phyloP scores from a whole-genome alignment of 1,139 yeast genomes.

The Yamadazyma siamensis region DNA sequence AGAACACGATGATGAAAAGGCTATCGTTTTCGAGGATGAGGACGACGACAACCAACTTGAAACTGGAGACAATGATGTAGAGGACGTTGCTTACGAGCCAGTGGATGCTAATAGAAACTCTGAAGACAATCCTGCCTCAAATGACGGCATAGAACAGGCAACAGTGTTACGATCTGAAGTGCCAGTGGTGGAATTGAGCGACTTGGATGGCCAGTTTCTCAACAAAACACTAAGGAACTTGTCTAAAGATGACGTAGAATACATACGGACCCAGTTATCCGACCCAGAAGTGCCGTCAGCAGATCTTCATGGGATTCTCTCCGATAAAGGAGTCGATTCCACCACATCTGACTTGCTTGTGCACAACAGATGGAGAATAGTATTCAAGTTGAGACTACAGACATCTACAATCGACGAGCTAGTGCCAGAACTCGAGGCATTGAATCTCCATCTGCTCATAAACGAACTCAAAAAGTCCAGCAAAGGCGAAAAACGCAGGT shows the following conservation, averaged over 20 bases:
- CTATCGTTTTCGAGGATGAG: constrained; percentile 26
- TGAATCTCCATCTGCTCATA: constrained; percentile 21
- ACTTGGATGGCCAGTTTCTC: too few relatives aligned
- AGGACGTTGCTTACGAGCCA: constrained; percentile 5
- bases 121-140: too few relatives aligned
- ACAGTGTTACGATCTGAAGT: not conserved
- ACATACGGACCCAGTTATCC: too few relatives aligned
- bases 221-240: too few relatives aligned
- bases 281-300: too few relatives aligned
- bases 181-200: not conserved
- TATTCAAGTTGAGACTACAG: constrained; percentile 53
- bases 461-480: constrained; percentile 21
- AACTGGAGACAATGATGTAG: constrained; percentile 12
- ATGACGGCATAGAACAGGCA: too few relatives aligned
- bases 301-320: too few relatives aligned
- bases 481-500: constrained; percentile 15
- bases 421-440: constrained; percentile 19
- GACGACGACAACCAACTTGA: constrained; percentile 21
- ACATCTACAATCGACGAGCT: constrained; percentile 25
- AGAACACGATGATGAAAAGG: constrained; percentile 21
- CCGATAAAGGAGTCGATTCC: too few relatives aligned
- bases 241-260: too few relatives aligned
- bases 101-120: constrained; percentile 4
- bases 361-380: constrained; percentile 23
- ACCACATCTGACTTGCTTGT: constrained; percentile 25